phyloP scores from a whole-genome alignment of 2,329 filamentous ascomycete genomes.

The Xylaria sp. region DNA sequence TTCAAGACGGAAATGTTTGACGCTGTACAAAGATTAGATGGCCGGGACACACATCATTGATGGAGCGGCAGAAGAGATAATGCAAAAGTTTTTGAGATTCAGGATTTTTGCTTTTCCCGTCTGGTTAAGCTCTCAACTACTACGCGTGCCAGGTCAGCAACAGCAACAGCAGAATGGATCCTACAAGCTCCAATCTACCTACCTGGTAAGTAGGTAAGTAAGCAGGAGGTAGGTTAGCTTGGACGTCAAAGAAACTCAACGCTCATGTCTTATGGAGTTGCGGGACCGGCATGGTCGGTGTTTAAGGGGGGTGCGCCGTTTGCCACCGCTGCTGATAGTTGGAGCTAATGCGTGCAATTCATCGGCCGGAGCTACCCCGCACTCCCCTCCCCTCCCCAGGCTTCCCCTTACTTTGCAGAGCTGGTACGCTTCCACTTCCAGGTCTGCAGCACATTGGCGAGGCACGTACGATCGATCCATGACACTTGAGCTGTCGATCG shows the following conservation, averaged over 20 bases:
- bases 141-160: too few relatives aligned
- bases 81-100: background rate
- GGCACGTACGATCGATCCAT: background rate
- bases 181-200: too few relatives aligned
- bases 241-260: too few relatives aligned
- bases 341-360: background rate
- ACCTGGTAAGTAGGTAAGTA: too few relatives aligned
- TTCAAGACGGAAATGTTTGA: background rate
- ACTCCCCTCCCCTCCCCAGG: conserved; percentile 4
- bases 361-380: conserved; percentile 27
- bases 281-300: background rate
- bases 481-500: conserved; percentile 18
- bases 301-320: background rate
- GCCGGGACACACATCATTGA: background rate
- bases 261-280: too few relatives aligned
- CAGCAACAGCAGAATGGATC: too few relatives aligned
- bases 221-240: too few relatives aligned
- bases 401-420: background rate
- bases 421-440: background rate
- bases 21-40: background rate
- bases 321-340: conserved; percentile 15
- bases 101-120: background rate
- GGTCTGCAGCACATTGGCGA: conserved; percentile 2
- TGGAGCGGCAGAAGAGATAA: background rate
- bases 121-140: too few relatives aligned